Evolutionary conservation across 148 eudicot species (phyloP).

Genomic region (Rhododendron williamsianum): DNA sequence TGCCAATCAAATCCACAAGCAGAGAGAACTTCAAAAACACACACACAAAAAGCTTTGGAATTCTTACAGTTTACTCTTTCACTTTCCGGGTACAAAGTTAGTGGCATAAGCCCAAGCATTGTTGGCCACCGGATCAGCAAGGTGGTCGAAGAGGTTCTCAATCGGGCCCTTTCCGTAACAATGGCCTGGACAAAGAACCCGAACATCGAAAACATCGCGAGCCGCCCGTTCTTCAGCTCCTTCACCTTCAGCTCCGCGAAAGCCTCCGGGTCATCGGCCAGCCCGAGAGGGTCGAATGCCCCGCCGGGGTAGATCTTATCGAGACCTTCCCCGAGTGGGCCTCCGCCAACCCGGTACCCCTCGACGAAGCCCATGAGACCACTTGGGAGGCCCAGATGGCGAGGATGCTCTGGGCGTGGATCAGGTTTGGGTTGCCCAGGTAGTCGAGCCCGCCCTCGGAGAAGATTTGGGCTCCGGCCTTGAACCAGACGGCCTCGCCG

Average conservation of each 20-base stretch:
- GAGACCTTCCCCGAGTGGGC: slow-evolving; percentile 31
- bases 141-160: slow-evolving; percentile 27
- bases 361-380: slow-evolving; percentile 24
- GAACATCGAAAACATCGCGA: slow-evolving; percentile 34
- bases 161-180: slow-evolving; percentile 33
- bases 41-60: neutral
- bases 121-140: slow-evolving; percentile 31
- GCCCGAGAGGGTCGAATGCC: slow-evolving; percentile 29
- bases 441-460: slow-evolving; percentile 31
- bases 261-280: slow-evolving; percentile 32
- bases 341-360: slow-evolving; percentile 22
- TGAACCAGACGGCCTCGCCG: slow-evolving; percentile 33
- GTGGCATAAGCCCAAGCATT: slow-evolving; percentile 39
- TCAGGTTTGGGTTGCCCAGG: slow-evolving; percentile 23
- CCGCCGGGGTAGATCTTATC: slow-evolving; percentile 32
- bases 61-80: slow-evolving; percentile 1
- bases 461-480: slow-evolving; percentile 31
- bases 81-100: slow-evolving; percentile 32
- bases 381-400: slow-evolving; percentile 27
- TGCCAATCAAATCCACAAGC: neutral
- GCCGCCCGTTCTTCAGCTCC: slow-evolving; percentile 31
- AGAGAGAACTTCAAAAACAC: neutral
- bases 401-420: slow-evolving; percentile 26
- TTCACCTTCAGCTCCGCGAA: slow-evolving; percentile 33
- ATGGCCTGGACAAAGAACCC: slow-evolving; percentile 35